Evolutionary conservation across 805 yeast species (phyloP).

Genomic region (Myxozyma vanderwaltii): DNA sequence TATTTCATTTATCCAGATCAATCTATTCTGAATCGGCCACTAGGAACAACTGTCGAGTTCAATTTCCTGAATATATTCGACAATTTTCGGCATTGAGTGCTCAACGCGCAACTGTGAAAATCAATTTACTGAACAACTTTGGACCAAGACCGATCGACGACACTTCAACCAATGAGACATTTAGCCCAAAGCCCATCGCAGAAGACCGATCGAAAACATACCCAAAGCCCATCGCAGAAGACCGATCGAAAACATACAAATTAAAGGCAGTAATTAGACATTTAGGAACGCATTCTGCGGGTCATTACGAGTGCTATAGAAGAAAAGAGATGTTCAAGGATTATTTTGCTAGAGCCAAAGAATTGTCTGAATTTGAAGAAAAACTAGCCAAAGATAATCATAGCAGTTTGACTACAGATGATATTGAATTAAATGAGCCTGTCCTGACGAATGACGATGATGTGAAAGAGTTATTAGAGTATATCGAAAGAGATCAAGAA

Average conservation of each 20-base stretch:
- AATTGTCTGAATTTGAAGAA: slow-evolving; percentile 6
- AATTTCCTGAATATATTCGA: slow-evolving; percentile 58
- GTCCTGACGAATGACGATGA: not conserved
- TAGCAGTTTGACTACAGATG: not conserved
- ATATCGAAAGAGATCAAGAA: too few species aligned
- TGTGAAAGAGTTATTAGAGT: not conserved
- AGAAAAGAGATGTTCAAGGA: slow-evolving; percentile 50
- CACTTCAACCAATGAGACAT: too few species aligned
- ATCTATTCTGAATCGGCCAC: slow-evolving; percentile 65
- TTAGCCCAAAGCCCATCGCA: too few species aligned
- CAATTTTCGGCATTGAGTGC: slow-evolving; percentile 37
- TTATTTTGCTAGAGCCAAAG: not conserved
- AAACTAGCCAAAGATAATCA: slow-evolving; percentile 1
- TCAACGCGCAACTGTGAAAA: not conserved
- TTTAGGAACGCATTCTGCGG: slow-evolving; percentile 59
- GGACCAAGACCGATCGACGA: not conserved
- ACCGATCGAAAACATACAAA: slow-evolving; percentile 46
- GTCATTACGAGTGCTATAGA: slow-evolving; percentile 46
- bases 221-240: not conserved
- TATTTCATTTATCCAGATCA: slow-evolving; percentile 86
- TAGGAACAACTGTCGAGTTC: slow-evolving; percentile 74
- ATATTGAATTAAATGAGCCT: too few species aligned
- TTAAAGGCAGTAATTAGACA: slow-evolving; percentile 79
- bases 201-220: too few species aligned
- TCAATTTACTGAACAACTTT: not conserved